Evolutionary conservation across 495 filamentous ascomycete genomes (phyloP).

Genomic region (Tuber calosporum): DNA sequence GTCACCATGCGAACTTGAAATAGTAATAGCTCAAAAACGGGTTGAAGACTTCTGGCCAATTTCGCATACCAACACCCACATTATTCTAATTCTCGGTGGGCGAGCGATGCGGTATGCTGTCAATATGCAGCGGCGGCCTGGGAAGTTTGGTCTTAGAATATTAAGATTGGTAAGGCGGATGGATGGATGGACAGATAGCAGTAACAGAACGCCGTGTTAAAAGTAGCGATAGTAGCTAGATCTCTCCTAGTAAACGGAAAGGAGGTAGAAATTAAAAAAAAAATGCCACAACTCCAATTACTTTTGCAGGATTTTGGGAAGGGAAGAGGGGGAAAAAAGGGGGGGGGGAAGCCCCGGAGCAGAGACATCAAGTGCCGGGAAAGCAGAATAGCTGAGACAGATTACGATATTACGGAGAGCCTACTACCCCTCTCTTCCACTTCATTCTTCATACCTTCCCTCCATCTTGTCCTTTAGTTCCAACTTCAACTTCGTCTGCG

Average conservation of each 20-base stretch:
- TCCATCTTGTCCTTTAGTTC: neutral
- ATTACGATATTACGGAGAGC: neutral
- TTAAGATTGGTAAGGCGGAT: neutral
- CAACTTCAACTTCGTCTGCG: conserved; percentile 19
- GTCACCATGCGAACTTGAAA: no score
- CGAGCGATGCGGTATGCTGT: neutral
- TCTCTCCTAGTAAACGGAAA: neutral
- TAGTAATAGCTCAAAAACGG: no score
- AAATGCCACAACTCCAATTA: neutral
- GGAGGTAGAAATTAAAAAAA: neutral
- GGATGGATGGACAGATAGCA: neutral
- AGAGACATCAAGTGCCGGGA: neutral
- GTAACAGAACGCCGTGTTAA: neutral
- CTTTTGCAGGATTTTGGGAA: neutral
- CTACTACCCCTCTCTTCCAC: neutral
- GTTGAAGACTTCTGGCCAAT: no score
- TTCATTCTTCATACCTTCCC: neutral
- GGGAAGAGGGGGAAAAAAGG: neutral
- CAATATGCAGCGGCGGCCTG: neutral
- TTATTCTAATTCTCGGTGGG: neutral
- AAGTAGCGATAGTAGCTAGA: neutral
- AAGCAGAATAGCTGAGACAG: neutral
- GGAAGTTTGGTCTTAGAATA: neutral
- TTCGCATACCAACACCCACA: no score
- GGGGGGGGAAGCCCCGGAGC: neutral